phyloP scores from a whole-genome alignment of 2,329 filamentous ascomycete genomes.

The Gaeumannomyces sp. region DNA sequence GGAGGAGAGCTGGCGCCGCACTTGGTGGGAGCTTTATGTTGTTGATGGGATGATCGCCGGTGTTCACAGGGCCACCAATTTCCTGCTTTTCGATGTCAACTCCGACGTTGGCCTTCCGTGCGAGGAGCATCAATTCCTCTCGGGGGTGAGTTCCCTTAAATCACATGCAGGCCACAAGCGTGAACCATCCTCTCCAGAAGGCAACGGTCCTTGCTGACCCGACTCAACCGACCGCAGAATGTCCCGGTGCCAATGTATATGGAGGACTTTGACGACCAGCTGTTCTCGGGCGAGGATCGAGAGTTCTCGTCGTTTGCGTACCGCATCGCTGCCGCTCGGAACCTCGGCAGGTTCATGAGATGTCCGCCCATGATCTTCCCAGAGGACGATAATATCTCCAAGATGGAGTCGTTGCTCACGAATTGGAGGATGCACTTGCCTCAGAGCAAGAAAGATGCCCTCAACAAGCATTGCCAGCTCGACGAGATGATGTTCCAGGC shows the following conservation, averaged over 20 bases:
- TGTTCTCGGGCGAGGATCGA: conserved; percentile 65
- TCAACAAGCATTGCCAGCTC: conserved; percentile 63
- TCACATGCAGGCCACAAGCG: too few relatives aligned
- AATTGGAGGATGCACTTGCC: conserved; percentile 82
- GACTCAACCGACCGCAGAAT: conserved; percentile 30
- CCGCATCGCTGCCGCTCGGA: conserved; percentile 72
- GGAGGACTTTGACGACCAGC: conserved; percentile 66
- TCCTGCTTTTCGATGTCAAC: conserved; percentile 60
- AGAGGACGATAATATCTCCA: conserved; percentile 45
- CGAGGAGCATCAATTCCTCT: conserved; percentile 67
- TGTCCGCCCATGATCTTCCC: conserved; percentile 45
- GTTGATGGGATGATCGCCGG: conserved; percentile 80
- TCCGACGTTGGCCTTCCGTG: conserved; percentile 71
- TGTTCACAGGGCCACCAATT: conserved; percentile 66
- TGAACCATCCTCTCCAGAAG: background rate
- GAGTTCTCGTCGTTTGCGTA: conserved; percentile 82
- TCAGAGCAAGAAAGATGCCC: conserved; percentile 59
- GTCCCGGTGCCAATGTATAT: conserved; percentile 57
- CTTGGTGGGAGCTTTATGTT: conserved; percentile 85
- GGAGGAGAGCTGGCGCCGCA: conserved; percentile 79
- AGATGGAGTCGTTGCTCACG: conserved; percentile 47
- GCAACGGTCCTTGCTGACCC: background rate
- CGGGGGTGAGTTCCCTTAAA: conserved; percentile 39
- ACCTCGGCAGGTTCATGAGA: conserved; percentile 69
- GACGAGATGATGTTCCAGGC: conserved; percentile 93